Evolutionary conservation across 495 filamentous ascomycete genomes (phyloP).

Genomic region (Friedmanniomyces endolithicus): DNA sequence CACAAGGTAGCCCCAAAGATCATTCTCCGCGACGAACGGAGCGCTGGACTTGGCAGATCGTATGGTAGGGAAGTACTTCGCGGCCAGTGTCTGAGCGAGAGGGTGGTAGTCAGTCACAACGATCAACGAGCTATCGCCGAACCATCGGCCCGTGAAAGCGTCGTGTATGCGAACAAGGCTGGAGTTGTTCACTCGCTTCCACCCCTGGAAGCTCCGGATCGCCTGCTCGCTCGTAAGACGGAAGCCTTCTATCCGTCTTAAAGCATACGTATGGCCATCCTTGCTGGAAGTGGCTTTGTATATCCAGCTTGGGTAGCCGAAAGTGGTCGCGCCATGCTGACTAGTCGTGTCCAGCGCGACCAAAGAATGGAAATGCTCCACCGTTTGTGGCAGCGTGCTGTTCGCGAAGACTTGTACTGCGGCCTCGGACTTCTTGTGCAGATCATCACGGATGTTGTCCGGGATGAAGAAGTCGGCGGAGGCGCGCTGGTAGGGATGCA

Average conservation of each 20-base stretch:
- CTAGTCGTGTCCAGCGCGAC: slow-evolving; percentile 78
- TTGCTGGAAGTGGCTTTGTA: slow-evolving; percentile 89
- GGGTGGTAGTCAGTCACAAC: slow-evolving; percentile 92
- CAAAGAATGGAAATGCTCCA: slow-evolving; percentile 82
- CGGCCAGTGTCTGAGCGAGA: slow-evolving; percentile 74
- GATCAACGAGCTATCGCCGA: slow-evolving; percentile 88
- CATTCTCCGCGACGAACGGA: slow-evolving; percentile 54
- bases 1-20: slow-evolving; percentile 83
- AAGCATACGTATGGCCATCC: slow-evolving; percentile 70
- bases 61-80: slow-evolving; percentile 50
- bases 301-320: slow-evolving; percentile 80
- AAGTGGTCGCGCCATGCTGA: slow-evolving; percentile 59
- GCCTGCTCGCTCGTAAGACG: slow-evolving; percentile 80
- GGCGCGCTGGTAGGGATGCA: slow-evolving; percentile 68
- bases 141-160: slow-evolving; percentile 82
- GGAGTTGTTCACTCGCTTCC: slow-evolving; percentile 74
- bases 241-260: slow-evolving; percentile 75
- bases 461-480: slow-evolving; percentile 85
- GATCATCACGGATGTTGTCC: slow-evolving; percentile 68
- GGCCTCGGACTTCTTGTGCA: slow-evolving; percentile 80
- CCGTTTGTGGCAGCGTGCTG: slow-evolving; percentile 54
- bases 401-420: slow-evolving; percentile 72
- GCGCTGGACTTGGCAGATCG: slow-evolving; percentile 2
- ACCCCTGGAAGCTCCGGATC: slow-evolving; percentile 73
- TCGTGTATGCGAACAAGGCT: slow-evolving; percentile 80